Evolutionary conservation across 2,329 filamentous ascomycete genomes (phyloP), one percentile per base, ranked within the genome.

Genomic region (Aspergillus fructus): DNA sequence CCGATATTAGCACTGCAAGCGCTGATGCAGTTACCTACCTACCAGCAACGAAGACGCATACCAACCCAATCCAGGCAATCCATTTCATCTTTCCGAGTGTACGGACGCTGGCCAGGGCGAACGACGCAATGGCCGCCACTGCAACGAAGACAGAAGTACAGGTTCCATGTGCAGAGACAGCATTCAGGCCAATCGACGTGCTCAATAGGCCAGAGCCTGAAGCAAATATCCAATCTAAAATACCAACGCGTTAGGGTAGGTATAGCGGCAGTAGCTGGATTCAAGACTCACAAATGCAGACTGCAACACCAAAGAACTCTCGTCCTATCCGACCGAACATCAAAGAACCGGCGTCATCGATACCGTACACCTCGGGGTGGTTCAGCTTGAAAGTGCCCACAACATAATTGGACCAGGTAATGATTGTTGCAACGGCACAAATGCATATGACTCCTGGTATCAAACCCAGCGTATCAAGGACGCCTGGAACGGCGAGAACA

Each of bases 281-380:
- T 30, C 3, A 30, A 8, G 27, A 33, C 56, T 12, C 51, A 64
- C 64, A 66, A 2, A 66, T 46, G 19, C 59, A 59, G 15, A 66
- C 63, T 4, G 39, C 58, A 13, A 21, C 34, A 3, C 57, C 59
- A 19, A 85, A 73, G 7, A 83, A 60, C 60, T 83, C 81, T 23
- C 79, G 75, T 0, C 83, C 82, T 7, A 80, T 56, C 0, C 76
- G 79, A 3, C 83, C 83, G 52, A 84, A 83, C 19, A 85, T 72
- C 54, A 84, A 78, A 43, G 71, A 70, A 9, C 82, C 82, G 0
- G 79, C 81, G 56, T 85, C 82, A 46, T 82, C 83, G 72, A 85
- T 83, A 42, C 79, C 80, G 63, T 85, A 84, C 3, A 85, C 81
- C 56, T 83, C 75, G 0, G 78, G 78, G 62, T 85, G 82, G 5